Percentiles rank a stretch among this genome's conserved stretches.
These are phyloP conservation scores for Nemania diffusa DNA, from an alignment of 2,329 filamentous ascomycete species.

Conservation along the genomic window DNA sequence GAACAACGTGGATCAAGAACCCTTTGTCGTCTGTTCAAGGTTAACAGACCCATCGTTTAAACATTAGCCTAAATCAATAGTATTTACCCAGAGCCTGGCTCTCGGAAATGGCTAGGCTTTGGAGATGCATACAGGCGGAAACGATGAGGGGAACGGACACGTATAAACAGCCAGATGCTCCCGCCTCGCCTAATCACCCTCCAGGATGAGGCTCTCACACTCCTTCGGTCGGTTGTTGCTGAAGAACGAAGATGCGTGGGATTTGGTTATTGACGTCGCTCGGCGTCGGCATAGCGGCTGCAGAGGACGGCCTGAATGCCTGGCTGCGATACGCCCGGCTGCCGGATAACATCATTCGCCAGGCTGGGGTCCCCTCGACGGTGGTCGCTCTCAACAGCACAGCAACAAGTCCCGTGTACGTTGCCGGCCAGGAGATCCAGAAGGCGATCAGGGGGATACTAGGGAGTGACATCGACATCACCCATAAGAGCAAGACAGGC, in stretches of 20 bases:
- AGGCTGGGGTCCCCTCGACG: conserved; percentile 56
- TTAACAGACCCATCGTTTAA: conserved; percentile 26
- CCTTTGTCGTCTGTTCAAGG: conserved; percentile 6
- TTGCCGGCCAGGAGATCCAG: conserved; percentile 68
- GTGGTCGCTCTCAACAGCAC: conserved; percentile 66
- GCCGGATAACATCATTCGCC: conserved; percentile 51
- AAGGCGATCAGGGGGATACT: conserved; percentile 68
- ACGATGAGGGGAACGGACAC: background rate
- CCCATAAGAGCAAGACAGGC: conserved; percentile 30
- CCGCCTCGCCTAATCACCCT: background rate
- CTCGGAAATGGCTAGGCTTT: background rate
- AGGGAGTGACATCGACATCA: conserved; percentile 56
- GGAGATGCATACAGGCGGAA: background rate
- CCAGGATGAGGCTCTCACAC: background rate
- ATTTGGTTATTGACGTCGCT: conserved; percentile 43
- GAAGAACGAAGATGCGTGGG: conserved; percentile 43
- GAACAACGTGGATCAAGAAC: conserved; percentile 16
- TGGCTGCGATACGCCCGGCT: conserved; percentile 73
- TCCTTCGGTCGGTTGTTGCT: background rate
- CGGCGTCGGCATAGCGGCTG: conserved; percentile 53
- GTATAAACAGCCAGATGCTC: conserved; percentile 24
- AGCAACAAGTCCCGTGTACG: conserved; percentile 65
- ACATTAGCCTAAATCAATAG: conserved; percentile 33
- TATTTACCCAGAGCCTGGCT: conserved; percentile 7
- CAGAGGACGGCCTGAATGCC: conserved; percentile 69